Evolutionary conservation across 306 rosid species (phyloP), one percentile per base, ranked within the genome.

Genomic region (Malus sylvestris): DNA sequence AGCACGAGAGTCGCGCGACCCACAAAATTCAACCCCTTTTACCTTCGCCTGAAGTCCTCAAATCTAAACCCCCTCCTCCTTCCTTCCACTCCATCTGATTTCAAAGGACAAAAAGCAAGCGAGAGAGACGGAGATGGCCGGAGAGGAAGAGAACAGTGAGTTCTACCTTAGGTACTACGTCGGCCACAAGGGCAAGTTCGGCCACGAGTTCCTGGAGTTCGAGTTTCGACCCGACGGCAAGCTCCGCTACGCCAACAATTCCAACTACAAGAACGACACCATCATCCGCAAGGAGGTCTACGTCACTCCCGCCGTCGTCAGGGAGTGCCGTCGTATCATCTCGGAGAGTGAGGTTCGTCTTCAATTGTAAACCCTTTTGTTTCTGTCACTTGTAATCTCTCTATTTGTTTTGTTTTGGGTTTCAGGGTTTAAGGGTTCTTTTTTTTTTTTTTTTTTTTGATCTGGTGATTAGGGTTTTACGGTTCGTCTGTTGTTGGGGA

Each of bases 201-300:
- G 99, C 0, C 98, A 95, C 30, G 99, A 95, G 80, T 95, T 95
- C 79, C 70, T 93, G 87, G 99, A 95, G 87, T 95, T 95, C 73
- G 97, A 93, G 88, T 95, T 91, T 79, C 82, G 93, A 49, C 92
- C 96, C 2, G 96, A 90, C 52, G 99, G 99, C 0, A 95, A 90
- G 86, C 99, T 95, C 15, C 96, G 99, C 4, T 95, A 95, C 55
- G 99, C 99, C 49, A 95, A 95, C 84, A 95, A 95, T 83, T 95
- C 99, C 86, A 95, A 95, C 84, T 95, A 95, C 97, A 95, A 95
- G 78, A 95, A 95, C 88, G 98, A 95, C 76, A 95, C 97, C 76
- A 95, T 95, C 85, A 95, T 95, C 59, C 98, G 99, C 81, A 95
- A 95, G 85, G 97, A 95, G 86, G 93, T 92, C 79, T 95, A 87